phyloP scores from a whole-genome alignment of 345 rosid genomes.

The Lepidium africanum region DNA sequence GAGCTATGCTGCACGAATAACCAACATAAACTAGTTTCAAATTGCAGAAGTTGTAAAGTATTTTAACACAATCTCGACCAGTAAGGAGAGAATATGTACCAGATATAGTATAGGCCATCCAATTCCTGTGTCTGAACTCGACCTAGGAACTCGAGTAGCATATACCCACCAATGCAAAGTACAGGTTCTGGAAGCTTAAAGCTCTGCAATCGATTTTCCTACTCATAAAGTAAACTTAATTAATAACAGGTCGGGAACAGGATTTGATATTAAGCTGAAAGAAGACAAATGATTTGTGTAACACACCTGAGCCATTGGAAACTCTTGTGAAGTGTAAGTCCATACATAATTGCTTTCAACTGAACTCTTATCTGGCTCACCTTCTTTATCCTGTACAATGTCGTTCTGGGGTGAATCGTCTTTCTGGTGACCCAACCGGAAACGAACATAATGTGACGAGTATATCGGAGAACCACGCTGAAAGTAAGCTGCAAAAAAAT shows the following conservation, averaged over 20 bases:
- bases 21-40: neutral
- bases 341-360: slow-evolving; percentile 44
- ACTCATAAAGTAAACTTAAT: slow-evolving; percentile 16
- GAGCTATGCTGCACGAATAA: slow-evolving; percentile 54
- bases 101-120: slow-evolving; percentile 77
- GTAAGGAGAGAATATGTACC: slow-evolving; percentile 36
- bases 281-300: neutral
- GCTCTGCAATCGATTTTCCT: slow-evolving; percentile 69
- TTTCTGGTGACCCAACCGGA: slow-evolving; percentile 57
- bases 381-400: slow-evolving; percentile 20
- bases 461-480: slow-evolving; percentile 68
- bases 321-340: slow-evolving; percentile 83
- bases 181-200: slow-evolving; percentile 87
- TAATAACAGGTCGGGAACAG: neutral
- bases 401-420: slow-evolving; percentile 23
- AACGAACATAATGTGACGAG: slow-evolving; percentile 66
- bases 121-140: slow-evolving; percentile 81
- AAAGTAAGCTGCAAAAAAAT: slow-evolving; percentile 57
- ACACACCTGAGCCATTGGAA: slow-evolving; percentile 87
- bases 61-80: neutral
- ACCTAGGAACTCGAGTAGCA: slow-evolving; percentile 77
- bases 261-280: neutral
- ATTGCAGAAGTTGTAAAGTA: neutral
- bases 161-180: slow-evolving; percentile 73
- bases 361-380: slow-evolving; percentile 25